Percentiles rank a stretch among this genome's conserved stretches.
Conservation (phyloP, 1,139 yeast genomes). For the Wickerhamiella infanticola region DNA sequence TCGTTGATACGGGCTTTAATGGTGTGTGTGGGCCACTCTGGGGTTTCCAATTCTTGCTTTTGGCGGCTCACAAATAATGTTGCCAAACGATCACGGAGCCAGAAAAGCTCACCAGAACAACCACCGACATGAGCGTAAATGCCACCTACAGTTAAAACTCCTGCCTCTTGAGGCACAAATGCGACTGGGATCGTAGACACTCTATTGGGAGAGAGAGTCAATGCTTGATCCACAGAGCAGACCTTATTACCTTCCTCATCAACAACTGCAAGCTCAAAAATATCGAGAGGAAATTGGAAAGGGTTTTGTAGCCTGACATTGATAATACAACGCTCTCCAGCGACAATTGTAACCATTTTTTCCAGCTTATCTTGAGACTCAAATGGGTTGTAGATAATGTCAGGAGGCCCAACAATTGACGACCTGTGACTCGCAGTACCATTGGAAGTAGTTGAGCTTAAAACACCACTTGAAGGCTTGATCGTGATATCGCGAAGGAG, state of each 20-base stretch:
- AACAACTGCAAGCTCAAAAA: conserved; percentile 32
- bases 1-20: not conserved
- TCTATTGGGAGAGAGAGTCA: conserved; percentile 29
- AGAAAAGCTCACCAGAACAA: conserved; percentile 27
- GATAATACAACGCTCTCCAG: conserved; percentile 18
- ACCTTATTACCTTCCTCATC: conserved; percentile 6
- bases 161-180: conserved; percentile 31
- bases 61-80: not conserved
- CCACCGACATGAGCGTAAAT: conserved; percentile 34
- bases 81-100: conserved; percentile 15
- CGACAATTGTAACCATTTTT: conserved; percentile 40
- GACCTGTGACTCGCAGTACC: not conserved
- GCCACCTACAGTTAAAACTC: conserved; percentile 30
- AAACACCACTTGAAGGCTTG: not conserved
- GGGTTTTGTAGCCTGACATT: conserved; percentile 60
- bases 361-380: conserved; percentile 27
- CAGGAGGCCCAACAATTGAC: conserved; percentile 5
- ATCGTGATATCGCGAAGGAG: conserved; percentile 39
- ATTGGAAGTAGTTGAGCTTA: not conserved
- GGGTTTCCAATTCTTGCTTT: not conserved
- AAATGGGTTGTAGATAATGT: conserved; percentile 31
- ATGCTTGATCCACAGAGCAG: conserved; percentile 12
- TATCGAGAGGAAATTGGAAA: conserved; percentile 54
- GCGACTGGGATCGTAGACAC: conserved; percentile 28
- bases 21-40: not conserved